Percentiles rank a stretch among this genome's conserved stretches.
These are phyloP conservation scores for Camellia granthamiana DNA, from an alignment of 148 eudicot genomes.

Conservation along the genomic window DNA sequence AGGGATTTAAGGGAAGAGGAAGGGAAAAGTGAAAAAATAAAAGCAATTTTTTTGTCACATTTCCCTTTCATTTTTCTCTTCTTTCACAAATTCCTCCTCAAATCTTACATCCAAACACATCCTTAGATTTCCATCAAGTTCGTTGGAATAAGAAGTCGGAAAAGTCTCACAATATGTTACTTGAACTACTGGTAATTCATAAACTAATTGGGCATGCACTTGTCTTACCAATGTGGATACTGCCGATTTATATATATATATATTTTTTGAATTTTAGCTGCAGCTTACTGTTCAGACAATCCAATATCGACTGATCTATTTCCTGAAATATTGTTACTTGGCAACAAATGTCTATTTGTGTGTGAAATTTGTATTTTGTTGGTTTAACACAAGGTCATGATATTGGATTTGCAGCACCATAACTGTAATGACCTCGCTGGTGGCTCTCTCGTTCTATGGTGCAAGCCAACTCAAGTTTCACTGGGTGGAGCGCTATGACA, in stretches of 20 bases:
- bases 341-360: background rate
- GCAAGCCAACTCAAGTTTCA: conserved; percentile 96
- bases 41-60: too few species aligned
- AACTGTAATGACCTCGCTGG: conserved; percentile 92
- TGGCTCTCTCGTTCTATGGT: conserved; percentile 95
- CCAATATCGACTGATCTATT: background rate
- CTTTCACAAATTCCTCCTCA: too few species aligned
- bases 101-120: too few species aligned
- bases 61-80: too few species aligned
- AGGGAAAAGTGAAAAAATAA: too few species aligned
- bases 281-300: background rate
- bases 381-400: conserved; percentile 12
- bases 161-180: too few species aligned
- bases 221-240: background rate
- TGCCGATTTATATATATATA: too few species aligned
- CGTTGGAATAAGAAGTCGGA: too few species aligned
- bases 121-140: too few species aligned
- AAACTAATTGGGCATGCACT: background rate
- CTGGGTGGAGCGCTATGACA: conserved; percentile 97
- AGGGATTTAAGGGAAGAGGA: too few species aligned
- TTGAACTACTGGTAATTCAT: background rate
- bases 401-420: conserved; percentile 61
- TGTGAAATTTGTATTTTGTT: background rate
- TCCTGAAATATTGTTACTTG: conserved; percentile 2
- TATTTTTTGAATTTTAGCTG: background rate